Evolutionary conservation across 345 rosid species (phyloP).

Genomic region (Clausena lansium): DNA sequence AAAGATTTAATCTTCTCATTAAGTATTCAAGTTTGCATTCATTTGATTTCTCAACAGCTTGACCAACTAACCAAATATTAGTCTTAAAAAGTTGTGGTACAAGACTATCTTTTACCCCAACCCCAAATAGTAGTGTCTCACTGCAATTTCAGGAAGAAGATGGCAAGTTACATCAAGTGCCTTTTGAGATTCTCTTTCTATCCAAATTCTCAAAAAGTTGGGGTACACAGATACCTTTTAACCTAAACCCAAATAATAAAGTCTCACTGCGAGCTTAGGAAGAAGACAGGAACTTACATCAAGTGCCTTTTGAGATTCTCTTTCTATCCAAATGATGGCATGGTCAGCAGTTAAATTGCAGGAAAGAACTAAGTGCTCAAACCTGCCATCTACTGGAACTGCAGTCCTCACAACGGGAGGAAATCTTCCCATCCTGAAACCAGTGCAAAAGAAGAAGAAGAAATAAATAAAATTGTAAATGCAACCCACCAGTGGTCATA

Average conservation of each 20-base stretch:
- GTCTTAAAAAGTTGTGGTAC: not conserved
- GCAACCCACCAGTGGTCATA: not conserved
- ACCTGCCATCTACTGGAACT: constrained; percentile 96
- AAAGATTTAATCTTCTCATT: not conserved
- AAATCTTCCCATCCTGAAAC: constrained; percentile 75
- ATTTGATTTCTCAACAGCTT: not conserved
- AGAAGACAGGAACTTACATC: constrained; percentile 49
- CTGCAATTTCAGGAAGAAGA: not conserved
- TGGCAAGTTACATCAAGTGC: not conserved
- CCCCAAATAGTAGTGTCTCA: not conserved
- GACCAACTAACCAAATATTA: not conserved
- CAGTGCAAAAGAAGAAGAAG: not conserved
- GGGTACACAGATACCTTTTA: not conserved
- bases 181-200: too few species aligned
- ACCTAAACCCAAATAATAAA: not conserved
- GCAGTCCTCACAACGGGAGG: constrained; percentile 97
- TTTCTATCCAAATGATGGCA: constrained; percentile 79
- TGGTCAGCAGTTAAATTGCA: constrained; percentile 90
- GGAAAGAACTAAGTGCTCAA: constrained; percentile 85
- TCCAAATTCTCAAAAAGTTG: too few species aligned
- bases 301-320: constrained; percentile 83
- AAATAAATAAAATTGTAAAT: not conserved
- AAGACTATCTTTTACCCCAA: not conserved
- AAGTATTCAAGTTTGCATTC: not conserved
- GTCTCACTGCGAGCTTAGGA: not conserved